Percentiles rank a stretch among this genome's conserved stretches.
Evolutionary conservation across 2,329 filamentous ascomycete genomes (phyloP).

Genomic region (Colletotrichum sp.): DNA sequence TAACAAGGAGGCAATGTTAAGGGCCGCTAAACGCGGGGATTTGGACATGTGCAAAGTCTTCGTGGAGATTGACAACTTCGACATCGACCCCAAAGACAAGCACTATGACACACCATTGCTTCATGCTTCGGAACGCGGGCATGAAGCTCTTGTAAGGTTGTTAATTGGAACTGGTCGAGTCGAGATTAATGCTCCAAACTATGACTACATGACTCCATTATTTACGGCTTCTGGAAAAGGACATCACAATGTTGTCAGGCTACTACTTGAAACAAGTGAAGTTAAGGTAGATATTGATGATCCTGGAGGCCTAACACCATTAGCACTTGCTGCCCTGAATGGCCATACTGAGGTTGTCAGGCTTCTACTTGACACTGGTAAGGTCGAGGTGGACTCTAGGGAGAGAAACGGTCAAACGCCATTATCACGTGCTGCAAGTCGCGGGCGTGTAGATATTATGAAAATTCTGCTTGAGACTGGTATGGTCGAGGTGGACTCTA

Average conservation of each 20-base stretch:
- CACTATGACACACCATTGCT: neutral
- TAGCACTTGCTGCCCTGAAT: too few relatives aligned
- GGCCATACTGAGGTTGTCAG: too few relatives aligned
- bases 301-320: too few relatives aligned
- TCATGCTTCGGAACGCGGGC: accelerated
- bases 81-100: too few relatives aligned
- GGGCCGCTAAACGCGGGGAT: accelerated
- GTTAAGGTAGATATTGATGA: too few relatives aligned
- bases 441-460: too few relatives aligned
- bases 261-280: neutral
- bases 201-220: too few relatives aligned
- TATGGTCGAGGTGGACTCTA: neutral
- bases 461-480: too few relatives aligned
- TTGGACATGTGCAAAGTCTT: too few relatives aligned
- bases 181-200: too few relatives aligned
- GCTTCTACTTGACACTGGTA: neutral
- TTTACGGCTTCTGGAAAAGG: neutral
- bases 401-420: neutral
- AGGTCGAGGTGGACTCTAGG: neutral
- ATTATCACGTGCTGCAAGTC: neutral
- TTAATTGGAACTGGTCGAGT: neutral
- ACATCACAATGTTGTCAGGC: neutral
- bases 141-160: accelerated
- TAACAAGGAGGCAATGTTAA: neutral
- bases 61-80: too few relatives aligned